A percentile compares a stretch with the other conserved stretches of the same genome.
These are phyloP conservation scores for Pelargonium fulgidum DNA, from an alignment of 441 rosid genomes.

Conservation along the genomic window DNA sequence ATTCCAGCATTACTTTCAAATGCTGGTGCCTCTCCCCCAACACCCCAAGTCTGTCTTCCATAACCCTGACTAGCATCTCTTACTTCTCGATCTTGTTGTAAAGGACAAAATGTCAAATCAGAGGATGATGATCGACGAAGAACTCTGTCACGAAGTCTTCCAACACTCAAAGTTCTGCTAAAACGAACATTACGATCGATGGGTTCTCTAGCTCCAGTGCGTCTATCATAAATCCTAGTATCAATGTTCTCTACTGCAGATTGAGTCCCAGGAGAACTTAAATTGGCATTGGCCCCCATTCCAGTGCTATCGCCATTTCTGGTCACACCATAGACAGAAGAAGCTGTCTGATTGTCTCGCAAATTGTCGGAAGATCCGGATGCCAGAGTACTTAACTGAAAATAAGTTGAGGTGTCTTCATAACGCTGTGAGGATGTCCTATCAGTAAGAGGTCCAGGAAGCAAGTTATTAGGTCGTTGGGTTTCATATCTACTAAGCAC, in stretches of 20 bases:
- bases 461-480: slow-evolving; percentile 22
- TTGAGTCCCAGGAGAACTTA: slow-evolving; percentile 32
- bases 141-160: slow-evolving; percentile 96
- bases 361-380: slow-evolving; percentile 22
- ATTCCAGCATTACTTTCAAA: slow-evolving; percentile 29
- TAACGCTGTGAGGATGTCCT: slow-evolving; percentile 10
- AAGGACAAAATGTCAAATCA: slow-evolving; percentile 49
- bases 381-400: slow-evolving; percentile 16
- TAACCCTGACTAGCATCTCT: slow-evolving; percentile 37
- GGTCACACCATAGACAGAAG: slow-evolving; percentile 28
- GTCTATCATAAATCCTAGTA: slow-evolving; percentile 49
- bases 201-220: slow-evolving; percentile 55
- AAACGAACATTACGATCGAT: slow-evolving; percentile 73
- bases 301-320: slow-evolving; percentile 31
- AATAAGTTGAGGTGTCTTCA: slow-evolving; percentile 22
- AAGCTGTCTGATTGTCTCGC: slow-evolving; percentile 18
- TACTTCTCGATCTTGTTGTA: slow-evolving; percentile 46
- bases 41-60: slow-evolving; percentile 31
- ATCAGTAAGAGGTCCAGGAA: slow-evolving; percentile 15
- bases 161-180: slow-evolving; percentile 92
- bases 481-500: slow-evolving; percentile 31
- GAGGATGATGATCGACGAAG: slow-evolving; percentile 73
- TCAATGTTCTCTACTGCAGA: slow-evolving; percentile 40
- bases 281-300: slow-evolving; percentile 32
- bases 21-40: slow-evolving; percentile 29